Evolutionary conservation across 768 basidiomycete species (phyloP).

Genomic region (Amanita pallidorosea): DNA sequence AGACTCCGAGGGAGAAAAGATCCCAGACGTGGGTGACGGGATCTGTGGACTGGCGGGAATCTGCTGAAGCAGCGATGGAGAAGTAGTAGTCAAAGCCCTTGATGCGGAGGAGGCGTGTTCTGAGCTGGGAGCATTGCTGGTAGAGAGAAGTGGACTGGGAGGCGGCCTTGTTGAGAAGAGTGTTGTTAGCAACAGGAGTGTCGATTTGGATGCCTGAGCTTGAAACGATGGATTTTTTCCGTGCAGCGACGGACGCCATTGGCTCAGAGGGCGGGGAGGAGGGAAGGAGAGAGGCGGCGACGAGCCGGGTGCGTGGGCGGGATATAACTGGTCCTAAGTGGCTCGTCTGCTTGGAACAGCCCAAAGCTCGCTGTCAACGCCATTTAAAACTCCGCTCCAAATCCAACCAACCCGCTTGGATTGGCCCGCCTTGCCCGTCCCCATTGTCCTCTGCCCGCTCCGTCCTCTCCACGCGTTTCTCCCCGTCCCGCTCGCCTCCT

Average conservation of each 20-base stretch:
- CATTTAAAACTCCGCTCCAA: conserved; percentile 6
- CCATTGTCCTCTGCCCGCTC: not conserved
- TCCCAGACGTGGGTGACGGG: conserved; percentile 94
- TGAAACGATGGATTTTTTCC: conserved; percentile 73
- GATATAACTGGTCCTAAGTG: conserved; percentile 3
- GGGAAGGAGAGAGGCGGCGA: conserved; percentile 12
- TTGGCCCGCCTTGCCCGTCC: not conserved
- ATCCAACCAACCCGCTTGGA: not conserved
- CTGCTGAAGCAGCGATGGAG: conserved; percentile 38
- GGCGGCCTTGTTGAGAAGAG: conserved; percentile 86
- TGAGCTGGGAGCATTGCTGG: conserved; percentile 79
- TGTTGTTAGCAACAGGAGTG: conserved; percentile 67
- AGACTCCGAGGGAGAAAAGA: conserved; percentile 84
- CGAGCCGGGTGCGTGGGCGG: not conserved
- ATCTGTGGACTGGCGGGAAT: conserved; percentile 72
- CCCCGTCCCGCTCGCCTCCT: not conserved
- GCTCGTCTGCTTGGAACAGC: not conserved
- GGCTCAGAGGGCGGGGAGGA: conserved; percentile 15
- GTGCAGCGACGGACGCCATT: conserved; percentile 50
- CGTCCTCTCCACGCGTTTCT: not conserved
- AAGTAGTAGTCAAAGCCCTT: conserved; percentile 66
- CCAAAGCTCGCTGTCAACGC: not conserved
- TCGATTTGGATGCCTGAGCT: conserved; percentile 59
- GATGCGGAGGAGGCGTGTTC: conserved; percentile 69
- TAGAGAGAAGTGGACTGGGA: conserved; percentile 82